phyloP scores from a whole-genome alignment of 805 yeast species.

The Candida quercuum region DNA sequence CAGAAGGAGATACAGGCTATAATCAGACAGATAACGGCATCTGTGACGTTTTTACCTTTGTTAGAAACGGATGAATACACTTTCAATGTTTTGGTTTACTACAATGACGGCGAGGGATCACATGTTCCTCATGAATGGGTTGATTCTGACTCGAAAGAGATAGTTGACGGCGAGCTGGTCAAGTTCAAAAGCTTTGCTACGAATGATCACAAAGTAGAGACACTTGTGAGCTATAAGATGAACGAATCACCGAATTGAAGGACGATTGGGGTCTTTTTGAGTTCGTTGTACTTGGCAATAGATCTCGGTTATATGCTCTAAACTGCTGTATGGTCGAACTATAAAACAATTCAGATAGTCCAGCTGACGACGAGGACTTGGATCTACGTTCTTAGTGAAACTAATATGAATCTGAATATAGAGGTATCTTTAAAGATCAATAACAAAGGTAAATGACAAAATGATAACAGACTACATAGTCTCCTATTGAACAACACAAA shows the following conservation, averaged over 20 bases:
- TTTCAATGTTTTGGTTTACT: conserved; percentile 75
- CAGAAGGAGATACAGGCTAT: conserved; percentile 80
- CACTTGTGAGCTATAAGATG: conserved; percentile 49
- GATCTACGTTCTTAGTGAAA: no score
- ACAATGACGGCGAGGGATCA: conserved; percentile 55
- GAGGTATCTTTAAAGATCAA: no score
- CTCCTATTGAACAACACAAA: no score
- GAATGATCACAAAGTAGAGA: conserved; percentile 61
- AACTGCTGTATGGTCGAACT: no score
- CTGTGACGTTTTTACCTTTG: conserved; percentile 80
- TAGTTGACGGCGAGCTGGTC: conserved; percentile 60
- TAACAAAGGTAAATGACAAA: no score
- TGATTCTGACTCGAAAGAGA: conserved; percentile 61
- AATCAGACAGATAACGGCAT: conserved; percentile 83
- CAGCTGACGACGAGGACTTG: no score
- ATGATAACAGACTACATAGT: no score
- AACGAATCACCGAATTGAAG: neutral
- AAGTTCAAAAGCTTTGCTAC: conserved; percentile 66
- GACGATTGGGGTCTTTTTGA: no score
- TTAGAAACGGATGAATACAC: conserved; percentile 61
- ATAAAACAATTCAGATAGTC: no score
- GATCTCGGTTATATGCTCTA: no score
- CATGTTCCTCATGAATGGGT: conserved; percentile 80
- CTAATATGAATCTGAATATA: no score
- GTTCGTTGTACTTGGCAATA: no score